Percentiles rank a stretch among this genome's conserved stretches.
Evolutionary conservation across 352 stramenopile species (phyloP).

Genomic region (Phytophthora boehmeriae): DNA sequence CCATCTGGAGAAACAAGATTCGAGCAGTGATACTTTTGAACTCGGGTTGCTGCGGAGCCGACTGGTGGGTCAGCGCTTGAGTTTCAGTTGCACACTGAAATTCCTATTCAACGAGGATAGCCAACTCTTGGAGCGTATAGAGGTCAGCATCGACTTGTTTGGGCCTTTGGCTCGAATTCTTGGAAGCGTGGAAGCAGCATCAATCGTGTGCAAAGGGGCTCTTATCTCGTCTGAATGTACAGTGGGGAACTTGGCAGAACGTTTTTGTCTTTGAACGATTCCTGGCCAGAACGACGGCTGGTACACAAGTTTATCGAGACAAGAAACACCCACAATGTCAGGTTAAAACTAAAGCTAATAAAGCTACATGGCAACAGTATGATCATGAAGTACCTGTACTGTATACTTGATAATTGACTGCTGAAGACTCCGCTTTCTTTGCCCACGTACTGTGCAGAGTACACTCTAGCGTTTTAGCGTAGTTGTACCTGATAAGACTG

Average conservation of each 20-base stretch:
- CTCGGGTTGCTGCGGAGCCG: conserved; percentile 3
- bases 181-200: conserved; percentile 9
- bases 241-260: not conserved
- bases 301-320: too few species aligned
- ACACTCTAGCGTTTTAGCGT: too few species aligned
- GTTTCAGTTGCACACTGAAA: conserved; percentile 14
- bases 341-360: too few species aligned
- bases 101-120: conserved; percentile 18
- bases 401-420: too few species aligned
- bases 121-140: conserved; percentile 9
- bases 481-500: too few species aligned
- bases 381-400: too few species aligned
- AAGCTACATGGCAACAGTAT: too few species aligned
- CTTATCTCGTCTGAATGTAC: not conserved
- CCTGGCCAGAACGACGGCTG: too few species aligned
- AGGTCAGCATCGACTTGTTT: conserved; percentile 14
- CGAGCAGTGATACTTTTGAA: not conserved
- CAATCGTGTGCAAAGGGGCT: not conserved
- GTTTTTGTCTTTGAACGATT: too few species aligned
- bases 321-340: too few species aligned
- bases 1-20: conserved; percentile 3
- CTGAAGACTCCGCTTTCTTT: too few species aligned
- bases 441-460: too few species aligned
- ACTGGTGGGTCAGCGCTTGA: conserved; percentile 12
- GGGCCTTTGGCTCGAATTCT: conserved; percentile 13